Percentiles rank a stretch among this genome's conserved stretches.
These are phyloP conservation scores for Epichloe gansuensis DNA, from an alignment of 2,329 filamentous ascomycete species.

Conservation along the genomic window DNA sequence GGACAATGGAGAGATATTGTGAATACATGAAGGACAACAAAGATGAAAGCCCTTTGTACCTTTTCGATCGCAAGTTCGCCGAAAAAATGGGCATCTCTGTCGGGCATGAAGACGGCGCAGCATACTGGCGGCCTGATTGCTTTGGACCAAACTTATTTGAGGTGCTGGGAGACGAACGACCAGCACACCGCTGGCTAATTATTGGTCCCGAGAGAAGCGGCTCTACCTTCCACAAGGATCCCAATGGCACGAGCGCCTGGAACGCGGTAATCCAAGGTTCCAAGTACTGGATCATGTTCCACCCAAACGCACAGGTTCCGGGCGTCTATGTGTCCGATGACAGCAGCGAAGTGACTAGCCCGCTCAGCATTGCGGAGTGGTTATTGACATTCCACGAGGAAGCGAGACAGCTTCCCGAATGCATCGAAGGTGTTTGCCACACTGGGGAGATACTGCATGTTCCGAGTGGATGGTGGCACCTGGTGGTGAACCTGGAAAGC, in stretches of 20 bases:
- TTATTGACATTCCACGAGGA: slow-evolving; percentile 78
- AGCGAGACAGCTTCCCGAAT: slow-evolving; percentile 62
- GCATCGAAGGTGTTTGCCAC: slow-evolving; percentile 71
- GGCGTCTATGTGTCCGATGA: slow-evolving; percentile 85
- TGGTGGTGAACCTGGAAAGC: slow-evolving; percentile 78
- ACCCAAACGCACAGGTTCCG: slow-evolving; percentile 62
- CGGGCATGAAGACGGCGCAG: slow-evolving; percentile 34
- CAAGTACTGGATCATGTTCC: slow-evolving; percentile 99
- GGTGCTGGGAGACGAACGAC: slow-evolving; percentile 62
- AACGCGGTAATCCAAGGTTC: slow-evolving; percentile 81
- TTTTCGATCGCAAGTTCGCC: slow-evolving; percentile 79
- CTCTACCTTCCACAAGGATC: slow-evolving; percentile 86
- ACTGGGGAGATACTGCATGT: slow-evolving; percentile 85
- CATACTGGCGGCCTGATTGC: slow-evolving; percentile 71
- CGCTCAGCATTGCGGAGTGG: slow-evolving; percentile 94
- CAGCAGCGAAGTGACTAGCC: slow-evolving; percentile 84
- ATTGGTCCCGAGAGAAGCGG: slow-evolving; percentile 77
- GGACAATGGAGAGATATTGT: slow-evolving; percentile 69
- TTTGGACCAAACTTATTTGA: slow-evolving; percentile 82
- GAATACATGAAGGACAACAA: slow-evolving; percentile 66
- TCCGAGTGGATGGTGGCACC: slow-evolving; percentile 91
- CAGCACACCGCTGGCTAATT: slow-evolving; percentile 86
- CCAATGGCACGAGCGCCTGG: slow-evolving; percentile 69
- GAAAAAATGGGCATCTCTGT: slow-evolving; percentile 68
- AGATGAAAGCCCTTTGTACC: slow-evolving; percentile 83